A percentile compares a stretch with the other conserved stretches of the same genome.
phyloP scores from a whole-genome alignment of 2,329 filamentous ascomycete genomes.

The Periconia macrospinosa region DNA sequence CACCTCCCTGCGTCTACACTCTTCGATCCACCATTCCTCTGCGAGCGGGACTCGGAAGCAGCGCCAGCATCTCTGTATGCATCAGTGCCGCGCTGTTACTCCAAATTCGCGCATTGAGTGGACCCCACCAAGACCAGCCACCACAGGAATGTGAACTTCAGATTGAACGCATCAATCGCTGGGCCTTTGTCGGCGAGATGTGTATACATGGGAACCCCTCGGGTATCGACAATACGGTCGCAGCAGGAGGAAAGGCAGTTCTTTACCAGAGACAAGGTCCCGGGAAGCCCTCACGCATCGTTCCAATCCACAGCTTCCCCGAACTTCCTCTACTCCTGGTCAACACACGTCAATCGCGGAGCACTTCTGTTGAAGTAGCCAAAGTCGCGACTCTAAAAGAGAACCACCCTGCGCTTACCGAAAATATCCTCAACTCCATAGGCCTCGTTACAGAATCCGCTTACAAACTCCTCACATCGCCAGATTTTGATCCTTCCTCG shows the following conservation, averaged over 20 bases:
- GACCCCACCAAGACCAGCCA: slow-evolving; percentile 90
- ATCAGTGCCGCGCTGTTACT: slow-evolving; percentile 80
- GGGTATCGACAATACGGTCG: slow-evolving; percentile 94
- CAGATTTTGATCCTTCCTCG: slow-evolving; percentile 68
- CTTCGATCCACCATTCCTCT: slow-evolving; percentile 93
- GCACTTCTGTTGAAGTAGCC: slow-evolving; percentile 80
- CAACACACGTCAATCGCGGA: slow-evolving; percentile 85
- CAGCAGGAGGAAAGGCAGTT: slow-evolving; percentile 91
- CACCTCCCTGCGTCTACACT: slow-evolving; percentile 83
- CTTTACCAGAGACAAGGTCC: slow-evolving; percentile 84
- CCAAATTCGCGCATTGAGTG: slow-evolving; percentile 84
- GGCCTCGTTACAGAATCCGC: slow-evolving; percentile 69
- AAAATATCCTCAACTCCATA: slow-evolving; percentile 81
- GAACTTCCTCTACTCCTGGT: slow-evolving; percentile 88
- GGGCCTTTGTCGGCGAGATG: slow-evolving; percentile 97
- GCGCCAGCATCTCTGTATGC: slow-evolving; percentile 92
- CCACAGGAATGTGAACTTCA: slow-evolving; percentile 84
- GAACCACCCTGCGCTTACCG: slow-evolving; percentile 74
- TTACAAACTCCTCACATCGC: slow-evolving; percentile 57
- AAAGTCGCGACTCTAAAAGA: slow-evolving; percentile 78
- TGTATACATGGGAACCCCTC: slow-evolving; percentile 97
- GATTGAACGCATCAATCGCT: slow-evolving; percentile 92
- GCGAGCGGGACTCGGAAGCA: slow-evolving; percentile 86
- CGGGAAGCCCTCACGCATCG: slow-evolving; percentile 73
- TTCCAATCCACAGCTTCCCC: slow-evolving; percentile 81